Base-by-base conservation (phyloP, 805 yeast genomes). In the Cyberlindnera mississippiensis region DNA sequence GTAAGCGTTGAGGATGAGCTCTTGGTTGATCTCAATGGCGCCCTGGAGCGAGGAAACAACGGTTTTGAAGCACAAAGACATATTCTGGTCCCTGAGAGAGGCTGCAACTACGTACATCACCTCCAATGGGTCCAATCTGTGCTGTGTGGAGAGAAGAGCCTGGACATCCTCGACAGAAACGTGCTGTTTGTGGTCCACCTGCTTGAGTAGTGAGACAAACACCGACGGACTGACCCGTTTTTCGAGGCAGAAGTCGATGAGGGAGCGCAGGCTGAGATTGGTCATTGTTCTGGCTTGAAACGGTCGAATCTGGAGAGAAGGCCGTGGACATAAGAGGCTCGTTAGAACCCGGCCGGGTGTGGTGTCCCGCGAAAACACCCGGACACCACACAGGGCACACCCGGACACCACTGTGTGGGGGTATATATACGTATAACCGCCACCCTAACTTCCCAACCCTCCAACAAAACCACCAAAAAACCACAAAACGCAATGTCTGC, bases 181-280 rank as follows among this genome's bases (percentile, higher is more conserved):
- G 28, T 51, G 51, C 12, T 49, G 50, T 32, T 48, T 55, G 32
- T 51, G 50, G 18, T 51, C 47, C 31, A 56, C 16, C 36, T 58
- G 62, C 18, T 53, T 51, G 34, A 56, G 35, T 15, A 57, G 36
- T 0, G 51, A 37, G 9, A 41, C 48, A 35, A 56, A 56, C 1
- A 50, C 38, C 12, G 31, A 22, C 1, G 57, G 50, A 9, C 45
- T 30, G 4, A 44, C 44, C 8, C 55, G 43, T 31, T 31, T 45
- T 4, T 35, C 35, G 8, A 53, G 44, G 12, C 54, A 51, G 27
- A 51, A 47, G 26, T 29, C 32, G 8, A 55, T 40, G 10, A 57
- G 44, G 1, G 49, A 26, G 14, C 34, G 26, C 12, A 50, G 33
- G 4, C 33, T 33, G 14, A 32, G 38, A 6, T 27, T 20, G 12